A percentile compares a stretch with the other conserved stretches of the same genome.
phyloP scores from a whole-genome alignment of 2,329 filamentous ascomycete genomes.

The Coleophoma crateriformis region DNA sequence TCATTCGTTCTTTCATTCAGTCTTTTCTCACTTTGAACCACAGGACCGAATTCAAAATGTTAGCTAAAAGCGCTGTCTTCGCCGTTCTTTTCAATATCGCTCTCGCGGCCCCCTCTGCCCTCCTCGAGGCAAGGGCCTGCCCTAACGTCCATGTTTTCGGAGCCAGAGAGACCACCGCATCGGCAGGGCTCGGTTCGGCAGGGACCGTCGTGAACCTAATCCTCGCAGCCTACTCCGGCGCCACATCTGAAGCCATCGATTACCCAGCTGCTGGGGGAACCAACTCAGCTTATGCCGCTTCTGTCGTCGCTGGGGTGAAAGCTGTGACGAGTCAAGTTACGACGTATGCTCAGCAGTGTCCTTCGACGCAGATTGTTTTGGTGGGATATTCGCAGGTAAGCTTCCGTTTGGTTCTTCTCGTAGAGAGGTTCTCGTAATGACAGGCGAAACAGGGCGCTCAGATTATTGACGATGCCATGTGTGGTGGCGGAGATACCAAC shows the following conservation, averaged over 20 bases:
- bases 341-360: slow-evolving; percentile 32
- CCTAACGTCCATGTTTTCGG: slow-evolving; percentile 40
- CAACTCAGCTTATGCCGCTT: slow-evolving; percentile 46
- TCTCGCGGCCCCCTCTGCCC: no score
- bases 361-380: slow-evolving; percentile 48
- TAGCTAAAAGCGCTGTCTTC: no score
- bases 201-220: slow-evolving; percentile 43
- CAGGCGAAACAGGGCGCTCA: slow-evolving; percentile 42
- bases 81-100: no score
- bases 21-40: no score
- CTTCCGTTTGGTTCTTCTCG: background rate
- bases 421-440: background rate
- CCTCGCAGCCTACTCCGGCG: slow-evolving; percentile 36
- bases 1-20: no score
- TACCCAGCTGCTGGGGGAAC: slow-evolving; percentile 58
- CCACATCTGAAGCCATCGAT: slow-evolving; percentile 44
- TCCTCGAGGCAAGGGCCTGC: slow-evolving; percentile 20
- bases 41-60: no score
- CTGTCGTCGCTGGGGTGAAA: slow-evolving; percentile 33
- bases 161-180: slow-evolving; percentile 38
- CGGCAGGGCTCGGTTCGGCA: slow-evolving; percentile 42
- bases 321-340: background rate
- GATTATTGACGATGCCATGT: slow-evolving; percentile 56
- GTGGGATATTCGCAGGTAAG: slow-evolving; percentile 47
- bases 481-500: slow-evolving; percentile 44